Evolutionary conservation across 495 filamentous ascomycete species (phyloP).

Genomic region (Aspergillus cavernicola): DNA sequence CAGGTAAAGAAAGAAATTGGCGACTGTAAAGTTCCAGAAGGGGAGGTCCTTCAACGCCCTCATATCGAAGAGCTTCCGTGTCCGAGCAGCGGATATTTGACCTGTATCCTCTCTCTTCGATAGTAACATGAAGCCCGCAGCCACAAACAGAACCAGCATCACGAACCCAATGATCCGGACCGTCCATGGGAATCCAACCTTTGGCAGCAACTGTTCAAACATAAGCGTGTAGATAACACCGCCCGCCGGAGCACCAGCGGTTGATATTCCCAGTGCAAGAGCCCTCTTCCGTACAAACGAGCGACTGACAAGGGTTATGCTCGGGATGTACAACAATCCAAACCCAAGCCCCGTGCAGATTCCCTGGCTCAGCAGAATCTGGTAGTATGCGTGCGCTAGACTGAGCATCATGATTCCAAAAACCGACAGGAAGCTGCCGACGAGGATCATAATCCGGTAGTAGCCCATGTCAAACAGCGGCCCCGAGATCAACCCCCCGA

Average conservation of each 20-base stretch:
- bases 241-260: conserved; percentile 39
- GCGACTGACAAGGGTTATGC: conserved; percentile 35
- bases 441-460: conserved; percentile 23
- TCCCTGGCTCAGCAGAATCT: conserved; percentile 35
- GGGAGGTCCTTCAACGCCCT: conserved; percentile 28
- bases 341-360: conserved; percentile 32
- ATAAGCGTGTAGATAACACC: conserved; percentile 53
- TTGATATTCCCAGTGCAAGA: conserved; percentile 44
- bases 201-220: conserved; percentile 41
- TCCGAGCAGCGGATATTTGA: not conserved
- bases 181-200: conserved; percentile 50
- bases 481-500: conserved; percentile 36
- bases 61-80: conserved; percentile 16
- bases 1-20: conserved; percentile 48
- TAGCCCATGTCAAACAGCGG: conserved; percentile 45
- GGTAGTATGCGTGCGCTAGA: conserved; percentile 27
- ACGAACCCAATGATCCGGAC: conserved; percentile 48
- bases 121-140: conserved; percentile 36
- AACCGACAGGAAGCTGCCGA: conserved; percentile 25
- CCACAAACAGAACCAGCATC: conserved; percentile 37
- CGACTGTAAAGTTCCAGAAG: conserved; percentile 28
- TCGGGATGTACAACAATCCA: conserved; percentile 38
- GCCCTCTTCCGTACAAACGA: conserved; percentile 34
- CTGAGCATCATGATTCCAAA: conserved; percentile 46
- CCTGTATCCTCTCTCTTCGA: not conserved